phyloP scores from a whole-genome alignment of 805 yeast species.

The Wickerhamiella azymoides region DNA sequence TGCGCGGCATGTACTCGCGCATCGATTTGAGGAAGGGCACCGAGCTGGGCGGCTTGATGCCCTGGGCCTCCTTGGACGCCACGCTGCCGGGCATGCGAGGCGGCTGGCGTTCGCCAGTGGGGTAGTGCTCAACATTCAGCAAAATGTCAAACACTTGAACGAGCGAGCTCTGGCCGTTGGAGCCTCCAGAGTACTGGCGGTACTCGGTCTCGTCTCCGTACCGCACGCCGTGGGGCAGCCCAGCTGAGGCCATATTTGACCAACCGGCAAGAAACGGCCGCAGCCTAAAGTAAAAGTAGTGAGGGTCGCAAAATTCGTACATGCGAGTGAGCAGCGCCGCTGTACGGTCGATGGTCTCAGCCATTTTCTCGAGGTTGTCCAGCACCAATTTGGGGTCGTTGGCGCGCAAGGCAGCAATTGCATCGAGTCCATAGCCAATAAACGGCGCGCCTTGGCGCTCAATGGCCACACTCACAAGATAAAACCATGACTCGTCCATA shows the following conservation, averaged over 20 bases:
- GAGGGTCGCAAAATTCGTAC: slow-evolving; percentile 94
- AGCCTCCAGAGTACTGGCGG: slow-evolving; percentile 67
- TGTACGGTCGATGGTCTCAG: slow-evolving; percentile 59
- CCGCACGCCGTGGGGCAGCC: slow-evolving; percentile 62
- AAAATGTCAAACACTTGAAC: slow-evolving; percentile 76
- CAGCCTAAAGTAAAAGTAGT: slow-evolving; percentile 69
- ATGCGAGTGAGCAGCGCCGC: slow-evolving; percentile 62
- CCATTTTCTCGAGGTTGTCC: slow-evolving; percentile 43
- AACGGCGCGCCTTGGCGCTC: slow-evolving; percentile 71
- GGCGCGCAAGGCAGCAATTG: slow-evolving; percentile 41
- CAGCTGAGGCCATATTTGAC: slow-evolving; percentile 81
- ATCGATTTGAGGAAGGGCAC: slow-evolving; percentile 62
- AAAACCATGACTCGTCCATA: slow-evolving; percentile 88
- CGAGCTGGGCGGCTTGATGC: slow-evolving; percentile 12
- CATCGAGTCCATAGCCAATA: slow-evolving; percentile 51
- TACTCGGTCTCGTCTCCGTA: slow-evolving; percentile 55
- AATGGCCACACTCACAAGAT: slow-evolving; percentile 72
- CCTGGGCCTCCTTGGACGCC: not conserved
- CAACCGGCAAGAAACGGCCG: slow-evolving; percentile 91
- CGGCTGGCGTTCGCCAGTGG: slow-evolving; percentile 47
- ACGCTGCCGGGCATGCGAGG: slow-evolving; percentile 14
- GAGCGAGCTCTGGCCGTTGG: slow-evolving; percentile 84
- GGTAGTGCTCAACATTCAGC: slow-evolving; percentile 60
- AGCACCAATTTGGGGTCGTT: slow-evolving; percentile 32
- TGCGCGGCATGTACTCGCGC: slow-evolving; percentile 82